Evolutionary conservation across 2,329 filamentous ascomycete species (phyloP).

Genomic region (Colletotrichum limetticola): DNA sequence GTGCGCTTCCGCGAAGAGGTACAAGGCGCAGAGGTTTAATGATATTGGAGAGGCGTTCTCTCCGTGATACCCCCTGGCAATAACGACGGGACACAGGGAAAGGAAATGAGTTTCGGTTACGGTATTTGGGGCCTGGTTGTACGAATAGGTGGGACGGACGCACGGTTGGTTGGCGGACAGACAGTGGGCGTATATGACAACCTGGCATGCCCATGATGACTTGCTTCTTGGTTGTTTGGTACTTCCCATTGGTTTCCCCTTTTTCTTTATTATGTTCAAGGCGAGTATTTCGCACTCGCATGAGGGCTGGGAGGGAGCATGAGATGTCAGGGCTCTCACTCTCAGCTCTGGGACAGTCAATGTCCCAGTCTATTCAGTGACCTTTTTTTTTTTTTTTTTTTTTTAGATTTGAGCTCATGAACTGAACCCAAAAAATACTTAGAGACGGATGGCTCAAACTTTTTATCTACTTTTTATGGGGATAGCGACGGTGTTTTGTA

Average conservation of each 20-base stretch:
- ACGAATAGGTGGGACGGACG: conserved; percentile 22
- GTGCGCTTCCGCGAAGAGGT: conserved; percentile 69
- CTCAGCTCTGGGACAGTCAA: background rate
- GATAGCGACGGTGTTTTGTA: conserved; percentile 28
- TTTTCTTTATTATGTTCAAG: conserved; percentile 33
- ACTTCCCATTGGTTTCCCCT: conserved; percentile 19
- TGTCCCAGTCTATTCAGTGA: background rate
- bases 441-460: conserved; percentile 6
- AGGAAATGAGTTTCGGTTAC: conserved; percentile 2
- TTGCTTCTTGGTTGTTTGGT: conserved; percentile 1
- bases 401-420: conserved; percentile 21
- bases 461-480: background rate
- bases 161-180: background rate
- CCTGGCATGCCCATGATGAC: conserved; percentile 7
- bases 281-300: conserved; percentile 16
- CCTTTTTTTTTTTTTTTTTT: background rate
- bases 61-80: conserved; percentile 18
- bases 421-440: conserved; percentile 11
- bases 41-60: conserved; percentile 19
- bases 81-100: conserved; percentile 8
- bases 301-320: conserved; percentile 9
- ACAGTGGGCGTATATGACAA: background rate
- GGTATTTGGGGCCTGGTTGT: conserved; percentile 15
- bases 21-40: conserved; percentile 63
- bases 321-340: background rate